These are phyloP conservation scores for Trichosanthes cucumerina DNA, from an alignment of 306 rosid species.

Conservation along the genomic window DNA sequence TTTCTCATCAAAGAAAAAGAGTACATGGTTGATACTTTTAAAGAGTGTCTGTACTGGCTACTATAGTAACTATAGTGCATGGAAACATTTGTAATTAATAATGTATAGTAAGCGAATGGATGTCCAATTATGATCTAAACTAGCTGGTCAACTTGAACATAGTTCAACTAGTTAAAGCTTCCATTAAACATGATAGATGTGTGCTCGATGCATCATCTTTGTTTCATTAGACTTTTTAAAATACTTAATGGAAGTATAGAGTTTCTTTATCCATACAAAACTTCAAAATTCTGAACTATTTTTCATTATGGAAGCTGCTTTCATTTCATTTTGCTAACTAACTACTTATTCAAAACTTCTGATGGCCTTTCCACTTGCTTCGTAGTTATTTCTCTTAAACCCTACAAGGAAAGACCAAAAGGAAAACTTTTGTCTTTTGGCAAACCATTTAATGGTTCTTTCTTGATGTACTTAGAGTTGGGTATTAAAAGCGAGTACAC, in stretches of 20 bases:
- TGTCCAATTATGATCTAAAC: not conserved
- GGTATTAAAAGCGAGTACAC: slow-evolving; percentile 1
- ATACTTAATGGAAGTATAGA: not conserved
- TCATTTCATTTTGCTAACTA: not conserved
- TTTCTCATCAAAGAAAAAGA: not conserved
- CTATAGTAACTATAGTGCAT: not conserved
- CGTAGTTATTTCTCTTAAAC: not conserved
- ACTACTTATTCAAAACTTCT: not conserved
- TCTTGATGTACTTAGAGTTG: not conserved
- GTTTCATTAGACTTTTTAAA: not conserved
- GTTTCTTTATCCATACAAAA: not conserved
- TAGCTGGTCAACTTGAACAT: not conserved
- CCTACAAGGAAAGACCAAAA: not conserved
- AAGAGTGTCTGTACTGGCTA: no score
- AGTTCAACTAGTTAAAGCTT: no score
- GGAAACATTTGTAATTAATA: not conserved
- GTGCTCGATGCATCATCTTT: not conserved
- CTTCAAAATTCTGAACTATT: not conserved
- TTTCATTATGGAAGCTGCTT: not conserved
- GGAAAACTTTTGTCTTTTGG: not conserved
- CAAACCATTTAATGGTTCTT: not conserved
- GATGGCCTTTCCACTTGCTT: not conserved
- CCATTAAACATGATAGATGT: not conserved
- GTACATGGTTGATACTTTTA: not conserved
- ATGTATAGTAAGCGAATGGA: not conserved